A percentile compares a stretch with the other conserved stretches of the same genome.
phyloP scores from a whole-genome alignment of 768 basidiomycete species.

The Mycena metata region DNA sequence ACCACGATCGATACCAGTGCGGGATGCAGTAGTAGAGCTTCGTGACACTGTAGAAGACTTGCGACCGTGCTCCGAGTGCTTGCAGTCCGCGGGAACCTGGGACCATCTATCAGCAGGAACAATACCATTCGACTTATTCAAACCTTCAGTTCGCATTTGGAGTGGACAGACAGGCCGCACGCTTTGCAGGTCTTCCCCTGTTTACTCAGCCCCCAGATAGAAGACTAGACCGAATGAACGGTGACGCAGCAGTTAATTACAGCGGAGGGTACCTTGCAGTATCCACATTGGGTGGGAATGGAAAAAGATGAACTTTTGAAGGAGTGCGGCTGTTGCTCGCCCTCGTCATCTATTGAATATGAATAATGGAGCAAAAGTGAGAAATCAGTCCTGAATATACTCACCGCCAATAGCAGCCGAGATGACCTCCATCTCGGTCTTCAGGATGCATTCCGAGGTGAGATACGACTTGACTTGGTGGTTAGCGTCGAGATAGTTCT shows the following conservation, averaged over 20 bases:
- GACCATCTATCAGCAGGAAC: slow-evolving; percentile 14
- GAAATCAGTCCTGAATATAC: slow-evolving; percentile 34
- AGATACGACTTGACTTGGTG: slow-evolving; percentile 70
- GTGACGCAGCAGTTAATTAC: slow-evolving; percentile 14
- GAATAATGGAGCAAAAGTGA: slow-evolving; percentile 24
- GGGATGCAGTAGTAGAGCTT: slow-evolving; percentile 43
- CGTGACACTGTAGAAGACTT: slow-evolving; percentile 44
- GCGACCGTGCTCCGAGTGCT: slow-evolving; percentile 47
- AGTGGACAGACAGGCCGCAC: slow-evolving; percentile 85
- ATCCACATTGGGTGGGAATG: slow-evolving; percentile 85
- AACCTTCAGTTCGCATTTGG: slow-evolving; percentile 90
- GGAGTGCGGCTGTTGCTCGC: slow-evolving; percentile 75
- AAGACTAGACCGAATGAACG: slow-evolving; percentile 61
- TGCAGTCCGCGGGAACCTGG: slow-evolving; percentile 83
- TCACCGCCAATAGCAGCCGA: slow-evolving; percentile 72
- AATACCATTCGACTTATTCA: slow-evolving; percentile 15
- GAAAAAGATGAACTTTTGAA: slow-evolving; percentile 92
- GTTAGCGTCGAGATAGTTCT: slow-evolving; percentile 75
- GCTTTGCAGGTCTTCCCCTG: slow-evolving; percentile 87
- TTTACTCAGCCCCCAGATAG: slow-evolving; percentile 90
- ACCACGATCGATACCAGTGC: slow-evolving; percentile 31
- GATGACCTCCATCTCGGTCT: slow-evolving; percentile 76
- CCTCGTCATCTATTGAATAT: slow-evolving; percentile 73
- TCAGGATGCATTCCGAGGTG: slow-evolving; percentile 69
- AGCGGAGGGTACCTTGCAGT: slow-evolving; percentile 73